A percentile compares a stretch with the other conserved stretches of the same genome.
Conservation (phyloP, 345 rosid species). For the Eucalyptus fibrosa region DNA sequence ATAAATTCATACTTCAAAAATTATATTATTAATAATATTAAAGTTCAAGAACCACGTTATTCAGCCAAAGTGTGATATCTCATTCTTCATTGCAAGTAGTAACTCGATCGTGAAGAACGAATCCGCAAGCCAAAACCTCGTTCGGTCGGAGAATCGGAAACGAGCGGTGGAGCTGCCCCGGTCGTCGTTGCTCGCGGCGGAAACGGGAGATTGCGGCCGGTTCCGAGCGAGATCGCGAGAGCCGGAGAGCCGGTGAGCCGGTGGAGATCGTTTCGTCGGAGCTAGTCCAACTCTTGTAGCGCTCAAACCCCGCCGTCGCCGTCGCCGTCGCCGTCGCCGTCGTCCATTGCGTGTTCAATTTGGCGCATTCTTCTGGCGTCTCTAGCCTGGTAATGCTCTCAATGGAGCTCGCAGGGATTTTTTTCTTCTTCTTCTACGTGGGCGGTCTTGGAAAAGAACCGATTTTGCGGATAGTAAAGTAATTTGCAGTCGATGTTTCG, state of each 20-base stretch:
- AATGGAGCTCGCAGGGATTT: not conserved
- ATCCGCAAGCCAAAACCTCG: not conserved
- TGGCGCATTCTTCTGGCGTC: not conserved
- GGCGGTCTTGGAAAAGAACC: not conserved
- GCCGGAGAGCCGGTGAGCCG: conserved; percentile 35
- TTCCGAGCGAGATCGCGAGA: conserved; percentile 8
- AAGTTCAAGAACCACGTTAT: too few relatives aligned
- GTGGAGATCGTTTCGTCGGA: conserved; percentile 59
- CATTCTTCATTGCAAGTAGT: not conserved
- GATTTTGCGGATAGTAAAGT: not conserved
- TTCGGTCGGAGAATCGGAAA: not conserved
- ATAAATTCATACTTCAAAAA: too few relatives aligned
- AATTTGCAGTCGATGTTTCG: not conserved
- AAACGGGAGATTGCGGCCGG: conserved; percentile 4
- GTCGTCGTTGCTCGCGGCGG: not conserved
- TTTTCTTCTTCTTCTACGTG: not conserved
- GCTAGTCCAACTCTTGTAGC: conserved; percentile 56
- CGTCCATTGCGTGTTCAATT: conserved; percentile 21
- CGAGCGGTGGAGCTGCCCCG: not conserved
- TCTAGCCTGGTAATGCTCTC: not conserved
- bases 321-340: conserved; percentile 29
- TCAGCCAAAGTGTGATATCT: not conserved
- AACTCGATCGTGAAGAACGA: not conserved
- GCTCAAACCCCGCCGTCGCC: conserved; percentile 23
- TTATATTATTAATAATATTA: too few relatives aligned